These are phyloP conservation scores for Iris pallida DNA, from an alignment of 116 monocot species.

Conservation along the genomic window DNA sequence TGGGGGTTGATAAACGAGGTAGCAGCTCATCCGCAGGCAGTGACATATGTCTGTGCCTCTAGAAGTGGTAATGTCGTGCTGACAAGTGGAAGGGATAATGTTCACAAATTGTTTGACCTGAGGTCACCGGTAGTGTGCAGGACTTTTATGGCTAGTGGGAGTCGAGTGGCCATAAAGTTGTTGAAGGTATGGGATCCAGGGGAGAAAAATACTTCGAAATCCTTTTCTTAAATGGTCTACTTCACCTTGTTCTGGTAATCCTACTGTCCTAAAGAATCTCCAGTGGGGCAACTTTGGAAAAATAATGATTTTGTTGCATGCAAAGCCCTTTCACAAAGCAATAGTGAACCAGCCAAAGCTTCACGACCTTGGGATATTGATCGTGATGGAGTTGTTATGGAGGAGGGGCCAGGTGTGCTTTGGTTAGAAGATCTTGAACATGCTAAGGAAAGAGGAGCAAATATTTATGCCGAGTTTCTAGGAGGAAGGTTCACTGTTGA, in stretches of 20 bases:
- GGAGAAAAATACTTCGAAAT: too few relatives aligned
- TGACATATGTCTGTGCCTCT: slow-evolving; percentile 71
- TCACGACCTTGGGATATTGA: slow-evolving; percentile 63
- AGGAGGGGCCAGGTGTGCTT: slow-evolving; percentile 19
- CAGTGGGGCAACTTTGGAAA: too few relatives aligned
- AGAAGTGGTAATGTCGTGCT: slow-evolving; percentile 50
- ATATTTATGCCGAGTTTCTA: slow-evolving; percentile 81
- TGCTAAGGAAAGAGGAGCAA: slow-evolving; percentile 62
- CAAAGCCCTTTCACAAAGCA: slow-evolving; percentile 64
- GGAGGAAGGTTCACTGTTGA: slow-evolving; percentile 91
- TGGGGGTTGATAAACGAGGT: slow-evolving; percentile 62
- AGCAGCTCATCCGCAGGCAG: slow-evolving; percentile 68
- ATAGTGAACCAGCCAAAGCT: slow-evolving; percentile 56
- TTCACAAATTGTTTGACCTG: slow-evolving; percentile 74
- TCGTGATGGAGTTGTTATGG: slow-evolving; percentile 22
- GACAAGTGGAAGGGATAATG: slow-evolving; percentile 82
- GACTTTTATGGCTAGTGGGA: slow-evolving; percentile 53
- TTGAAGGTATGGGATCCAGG: too few relatives aligned
- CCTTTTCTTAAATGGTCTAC: too few relatives aligned
- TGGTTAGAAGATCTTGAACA: slow-evolving; percentile 17
- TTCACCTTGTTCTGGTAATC: too few relatives aligned
- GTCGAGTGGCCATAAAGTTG: slow-evolving; percentile 38
- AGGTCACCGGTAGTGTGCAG: slow-evolving; percentile 71
- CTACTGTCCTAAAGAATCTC: too few relatives aligned
- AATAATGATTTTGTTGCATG: slow-evolving; percentile 78